Percentiles rank a stretch among this genome's conserved stretches.
Conservation (phyloP, 768 basidiomycete species). For the Tulasnella sp. region DNA sequence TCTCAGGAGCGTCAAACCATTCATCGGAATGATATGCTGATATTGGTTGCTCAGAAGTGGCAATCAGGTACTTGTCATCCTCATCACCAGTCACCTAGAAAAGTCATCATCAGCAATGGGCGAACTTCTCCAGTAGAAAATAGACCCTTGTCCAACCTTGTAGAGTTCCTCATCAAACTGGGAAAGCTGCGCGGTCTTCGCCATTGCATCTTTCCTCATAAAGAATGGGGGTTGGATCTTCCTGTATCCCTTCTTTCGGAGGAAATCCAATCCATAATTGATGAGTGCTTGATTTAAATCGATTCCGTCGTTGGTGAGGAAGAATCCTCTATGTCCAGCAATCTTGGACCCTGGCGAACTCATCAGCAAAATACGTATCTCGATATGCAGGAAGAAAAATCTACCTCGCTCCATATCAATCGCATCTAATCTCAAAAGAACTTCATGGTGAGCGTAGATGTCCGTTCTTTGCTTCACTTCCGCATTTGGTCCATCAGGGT, state of each 20-base stretch:
- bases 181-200: constrained; percentile 92
- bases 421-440: constrained; percentile 81
- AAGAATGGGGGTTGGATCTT: constrained; percentile 96
- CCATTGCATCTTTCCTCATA: constrained; percentile 97
- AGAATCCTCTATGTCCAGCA: constrained; percentile 91
- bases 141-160: constrained; percentile 44
- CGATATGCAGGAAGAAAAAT: constrained; percentile 16
- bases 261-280: constrained; percentile 86
- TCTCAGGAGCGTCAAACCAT: constrained; percentile 90
- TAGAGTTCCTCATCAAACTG: constrained; percentile 99
- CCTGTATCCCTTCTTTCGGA: constrained; percentile 70
- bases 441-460: constrained; percentile 96
- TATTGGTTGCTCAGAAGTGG: constrained; percentile 97
- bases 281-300: constrained; percentile 96
- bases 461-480: constrained; percentile 58
- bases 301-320: constrained; percentile 87
- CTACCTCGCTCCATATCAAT: constrained; percentile 95
- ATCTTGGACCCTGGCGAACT: constrained; percentile 65
- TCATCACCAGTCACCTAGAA: constrained; percentile 68
- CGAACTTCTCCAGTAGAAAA: neutral
- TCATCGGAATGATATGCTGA: constrained; percentile 92
- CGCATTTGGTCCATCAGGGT: constrained; percentile 61
- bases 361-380: neutral
- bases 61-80: constrained; percentile 97
- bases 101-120: neutral